phyloP scores from a whole-genome alignment of 148 eudicot genomes.

The Gaultheria prostrata region DNA sequence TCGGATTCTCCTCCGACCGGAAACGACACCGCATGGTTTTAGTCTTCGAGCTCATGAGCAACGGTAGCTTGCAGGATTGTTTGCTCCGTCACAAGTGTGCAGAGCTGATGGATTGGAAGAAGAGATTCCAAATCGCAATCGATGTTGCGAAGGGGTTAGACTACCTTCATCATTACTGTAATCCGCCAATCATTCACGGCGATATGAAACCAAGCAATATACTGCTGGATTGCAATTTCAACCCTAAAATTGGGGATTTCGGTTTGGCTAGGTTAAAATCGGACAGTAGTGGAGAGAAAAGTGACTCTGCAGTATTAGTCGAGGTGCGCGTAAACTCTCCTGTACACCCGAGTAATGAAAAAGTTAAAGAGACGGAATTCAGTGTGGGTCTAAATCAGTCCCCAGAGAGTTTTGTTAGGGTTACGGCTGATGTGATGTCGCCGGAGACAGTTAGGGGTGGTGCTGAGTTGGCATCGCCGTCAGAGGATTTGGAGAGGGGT shows the following conservation, averaged over 20 bases:
- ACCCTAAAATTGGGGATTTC: constrained; percentile 83
- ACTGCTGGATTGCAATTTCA: constrained; percentile 52
- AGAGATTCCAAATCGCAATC: constrained; percentile 46
- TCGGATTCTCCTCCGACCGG: constrained; percentile 69
- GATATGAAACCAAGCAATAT: constrained; percentile 95
- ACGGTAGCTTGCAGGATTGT: constrained; percentile 89
- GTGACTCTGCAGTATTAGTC: constrained; percentile 34
- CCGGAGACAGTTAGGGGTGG: constrained; percentile 42
- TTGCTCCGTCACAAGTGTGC: constrained; percentile 49
- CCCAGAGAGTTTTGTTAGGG: constrained; percentile 55
- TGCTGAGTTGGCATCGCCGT: not conserved
- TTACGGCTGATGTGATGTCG: constrained; percentile 40
- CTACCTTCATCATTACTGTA: constrained; percentile 66
- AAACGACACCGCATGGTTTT: constrained; percentile 66
- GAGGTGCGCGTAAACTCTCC: too few relatives aligned
- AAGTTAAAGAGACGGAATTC: constrained; percentile 18
- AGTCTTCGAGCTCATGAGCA: constrained; percentile 75
- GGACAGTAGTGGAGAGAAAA: constrained; percentile 49
- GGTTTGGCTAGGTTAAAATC: constrained; percentile 76
- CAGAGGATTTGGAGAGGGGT: constrained; percentile 6
- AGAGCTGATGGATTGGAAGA: constrained; percentile 54
- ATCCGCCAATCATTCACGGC: constrained; percentile 78
- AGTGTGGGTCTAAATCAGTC: constrained; percentile 44
- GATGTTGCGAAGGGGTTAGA: constrained; percentile 69
- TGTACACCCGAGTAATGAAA: too few relatives aligned